Percentiles rank a stretch among this genome's conserved stretches.
Evolutionary conservation across 2,329 filamentous ascomycete species (phyloP).

Genomic region (Ascochyta rabiei): DNA sequence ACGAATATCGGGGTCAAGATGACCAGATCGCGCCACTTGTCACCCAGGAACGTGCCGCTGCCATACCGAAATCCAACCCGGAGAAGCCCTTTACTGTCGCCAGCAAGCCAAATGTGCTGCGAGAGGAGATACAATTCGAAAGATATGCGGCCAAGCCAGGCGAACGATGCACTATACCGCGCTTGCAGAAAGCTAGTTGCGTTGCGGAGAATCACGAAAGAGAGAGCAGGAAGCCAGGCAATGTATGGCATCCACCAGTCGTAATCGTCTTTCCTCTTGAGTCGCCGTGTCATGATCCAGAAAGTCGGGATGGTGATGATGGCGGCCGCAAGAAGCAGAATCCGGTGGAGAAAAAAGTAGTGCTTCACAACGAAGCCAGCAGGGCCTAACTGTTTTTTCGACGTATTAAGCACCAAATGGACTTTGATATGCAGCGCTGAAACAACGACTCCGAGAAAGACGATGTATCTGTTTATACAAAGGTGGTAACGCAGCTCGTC

Average conservation of each 20-base stretch:
- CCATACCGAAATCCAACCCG: slow-evolving; percentile 42
- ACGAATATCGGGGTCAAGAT: slow-evolving; percentile 53
- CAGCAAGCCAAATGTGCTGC: slow-evolving; percentile 67
- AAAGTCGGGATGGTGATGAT: slow-evolving; percentile 40
- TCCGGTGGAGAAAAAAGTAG: slow-evolving; percentile 22
- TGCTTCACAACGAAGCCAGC: slow-evolving; percentile 28
- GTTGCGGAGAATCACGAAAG: slow-evolving; percentile 61
- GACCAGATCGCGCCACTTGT: slow-evolving; percentile 46
- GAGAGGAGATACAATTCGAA: slow-evolving; percentile 67
- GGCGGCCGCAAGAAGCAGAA: slow-evolving; percentile 24
- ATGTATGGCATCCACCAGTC: slow-evolving; percentile 60
- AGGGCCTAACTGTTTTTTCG: slow-evolving; percentile 9
- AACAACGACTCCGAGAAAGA: slow-evolving; percentile 62
- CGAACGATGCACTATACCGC: slow-evolving; percentile 55
- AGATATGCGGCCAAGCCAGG: slow-evolving; percentile 62
- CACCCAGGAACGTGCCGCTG: slow-evolving; percentile 30
- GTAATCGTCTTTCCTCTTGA: slow-evolving; percentile 53
- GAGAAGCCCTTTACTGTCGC: slow-evolving; percentile 61
- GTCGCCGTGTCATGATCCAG: slow-evolving; percentile 42
- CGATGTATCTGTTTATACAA: slow-evolving; percentile 60
- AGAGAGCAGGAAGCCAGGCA: slow-evolving; percentile 61
- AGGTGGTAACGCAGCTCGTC: slow-evolving; percentile 59
- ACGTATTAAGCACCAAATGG: slow-evolving; percentile 25
- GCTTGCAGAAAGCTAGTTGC: slow-evolving; percentile 50
- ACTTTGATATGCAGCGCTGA: slow-evolving; percentile 50